Evolutionary conservation across 2,329 filamentous ascomycete species (phyloP).

Genomic region (Shiraia bambusicola): DNA sequence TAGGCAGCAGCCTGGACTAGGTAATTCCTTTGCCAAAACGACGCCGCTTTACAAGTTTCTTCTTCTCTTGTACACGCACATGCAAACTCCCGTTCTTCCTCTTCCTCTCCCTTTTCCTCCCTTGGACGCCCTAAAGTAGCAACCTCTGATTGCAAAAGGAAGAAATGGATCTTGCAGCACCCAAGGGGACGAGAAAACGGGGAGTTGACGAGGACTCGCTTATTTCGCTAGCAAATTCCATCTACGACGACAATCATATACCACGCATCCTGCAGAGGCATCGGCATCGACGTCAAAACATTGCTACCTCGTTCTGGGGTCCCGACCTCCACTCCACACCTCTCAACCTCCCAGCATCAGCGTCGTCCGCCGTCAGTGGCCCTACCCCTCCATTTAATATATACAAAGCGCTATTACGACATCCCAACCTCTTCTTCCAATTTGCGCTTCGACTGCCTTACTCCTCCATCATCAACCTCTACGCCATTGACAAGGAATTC

Average conservation of each 20-base stretch:
- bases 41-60: no score
- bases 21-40: no score
- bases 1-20: no score
- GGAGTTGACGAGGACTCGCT: constrained; percentile 11
- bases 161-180: no score
- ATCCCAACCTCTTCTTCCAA: constrained; percentile 41
- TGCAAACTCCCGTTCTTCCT: neutral
- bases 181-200: constrained; percentile 13
- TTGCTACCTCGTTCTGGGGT: constrained; percentile 25
- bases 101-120: no score
- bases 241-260: neutral
- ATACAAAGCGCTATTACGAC: constrained; percentile 38
- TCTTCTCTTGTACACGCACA: no score
- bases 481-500: constrained; percentile 45
- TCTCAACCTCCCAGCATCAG: neutral
- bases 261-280: constrained; percentile 25
- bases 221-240: neutral
- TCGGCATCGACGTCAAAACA: constrained; percentile 24
- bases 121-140: no score
- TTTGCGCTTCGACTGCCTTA: constrained; percentile 32
- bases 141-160: no score
- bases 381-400: constrained; percentile 29
- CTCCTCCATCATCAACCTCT: constrained; percentile 31
- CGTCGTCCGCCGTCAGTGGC: neutral
- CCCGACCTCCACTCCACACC: constrained; percentile 6